Base-by-base conservation (phyloP, 2,329 filamentous ascomycete species). In the Fusarium paranaense region DNA sequence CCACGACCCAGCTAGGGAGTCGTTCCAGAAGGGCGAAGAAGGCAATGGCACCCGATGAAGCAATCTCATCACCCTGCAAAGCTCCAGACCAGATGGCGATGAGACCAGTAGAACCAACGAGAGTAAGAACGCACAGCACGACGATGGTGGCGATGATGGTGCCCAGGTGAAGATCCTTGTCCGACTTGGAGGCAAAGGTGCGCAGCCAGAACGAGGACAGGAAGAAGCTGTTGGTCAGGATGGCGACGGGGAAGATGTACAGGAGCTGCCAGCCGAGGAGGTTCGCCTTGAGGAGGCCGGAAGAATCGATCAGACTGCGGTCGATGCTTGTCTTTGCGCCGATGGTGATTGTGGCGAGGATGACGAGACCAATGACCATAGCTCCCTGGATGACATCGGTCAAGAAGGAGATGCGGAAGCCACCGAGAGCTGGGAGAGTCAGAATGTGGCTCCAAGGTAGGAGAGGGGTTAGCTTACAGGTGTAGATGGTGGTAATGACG, bases 181-280 rank as follows among this genome's bases (percentile, higher is more conserved):
- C 94, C 0, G 92, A 94, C 81, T 90, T 92, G 61, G 93, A 93
- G 20, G 94, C 92, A 78, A 97, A 97, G 6, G 94, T 94, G 60
- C 94, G 92, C 81, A 96, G 89, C 94, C 94, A 97, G 83, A 94
- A 95, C 74, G 90, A 92, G 35, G 93, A 94, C 50, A 97, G 86
- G 85, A 97, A 97, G 86, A 97, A 95, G 85, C 95, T 92, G 84
- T 96, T 97, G 68, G 94, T 95, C 65, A 95, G 80, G 73, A 97
- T 89, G 52, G 94, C 94, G 7, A 97, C 89, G 0, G 94, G 93
- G 2, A 97, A 87, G 74, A 97, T 96, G 84, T 96, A 97, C 38
- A 97, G 85, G 16, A 97, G 89, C 82, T 97, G 94, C 93, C 94
- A 97, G 64, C 94, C 94, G 1, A 97, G 87, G 3, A 95, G 87